Conservation (phyloP, 1,284 basidiomycete genomes). For the Cutaneotrichosporon sp. region DNA sequence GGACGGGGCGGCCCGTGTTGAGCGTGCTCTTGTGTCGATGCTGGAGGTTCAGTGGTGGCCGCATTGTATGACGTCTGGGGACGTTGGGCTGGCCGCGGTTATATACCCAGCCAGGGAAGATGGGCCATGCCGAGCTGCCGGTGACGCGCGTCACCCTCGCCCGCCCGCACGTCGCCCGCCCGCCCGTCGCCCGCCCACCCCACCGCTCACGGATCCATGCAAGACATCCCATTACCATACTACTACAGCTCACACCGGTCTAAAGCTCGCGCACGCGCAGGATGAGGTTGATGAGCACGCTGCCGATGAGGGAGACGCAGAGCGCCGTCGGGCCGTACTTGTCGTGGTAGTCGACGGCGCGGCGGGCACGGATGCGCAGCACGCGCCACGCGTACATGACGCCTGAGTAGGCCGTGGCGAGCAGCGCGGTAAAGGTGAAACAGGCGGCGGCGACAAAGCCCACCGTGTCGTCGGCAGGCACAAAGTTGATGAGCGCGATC, state of each 20-base stretch:
- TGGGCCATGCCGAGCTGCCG: too few species aligned
- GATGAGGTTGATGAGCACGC: conserved; percentile 73
- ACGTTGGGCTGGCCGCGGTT: too few species aligned
- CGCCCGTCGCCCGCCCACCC: too few species aligned
- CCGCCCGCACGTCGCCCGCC: too few species aligned
- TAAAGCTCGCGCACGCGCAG: conserved; percentile 52
- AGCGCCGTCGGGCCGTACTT: conserved; percentile 81
- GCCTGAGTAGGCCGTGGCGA: conserved; percentile 85
- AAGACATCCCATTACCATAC: neutral
- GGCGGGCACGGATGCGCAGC: conserved; percentile 68
- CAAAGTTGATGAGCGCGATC: conserved; percentile 87
- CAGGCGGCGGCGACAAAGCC: conserved; percentile 81
- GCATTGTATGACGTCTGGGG: too few species aligned
- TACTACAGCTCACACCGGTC: too few species aligned
- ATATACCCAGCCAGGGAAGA: too few species aligned
- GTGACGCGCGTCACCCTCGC: too few species aligned
- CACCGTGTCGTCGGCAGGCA: conserved; percentile 68
- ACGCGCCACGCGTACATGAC: conserved; percentile 87
- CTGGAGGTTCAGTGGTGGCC: too few species aligned
- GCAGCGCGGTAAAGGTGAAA: conserved; percentile 87
- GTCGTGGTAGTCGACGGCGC: conserved; percentile 78
- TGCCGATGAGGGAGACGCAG: conserved; percentile 68
- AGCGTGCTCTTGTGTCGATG: too few species aligned
- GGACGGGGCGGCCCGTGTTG: too few species aligned
- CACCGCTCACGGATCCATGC: neutral